phyloP scores from a whole-genome alignment of 2,329 filamentous ascomycete species.

The Colletotrichum phormii region DNA sequence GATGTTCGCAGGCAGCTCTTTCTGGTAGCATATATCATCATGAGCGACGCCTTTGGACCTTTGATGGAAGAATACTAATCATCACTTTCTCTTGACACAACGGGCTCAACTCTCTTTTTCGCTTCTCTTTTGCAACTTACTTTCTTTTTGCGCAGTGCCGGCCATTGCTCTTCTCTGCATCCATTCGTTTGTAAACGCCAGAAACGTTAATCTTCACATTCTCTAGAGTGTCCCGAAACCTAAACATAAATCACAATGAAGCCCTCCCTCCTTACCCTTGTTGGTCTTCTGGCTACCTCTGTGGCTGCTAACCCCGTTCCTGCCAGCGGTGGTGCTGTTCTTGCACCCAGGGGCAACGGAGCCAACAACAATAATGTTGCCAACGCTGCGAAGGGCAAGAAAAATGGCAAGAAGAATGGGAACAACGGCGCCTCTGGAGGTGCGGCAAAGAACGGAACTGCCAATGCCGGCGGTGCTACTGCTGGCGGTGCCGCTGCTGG shows the following conservation, averaged over 20 bases:
- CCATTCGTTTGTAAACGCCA: constrained; percentile 16
- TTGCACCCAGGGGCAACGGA: background rate
- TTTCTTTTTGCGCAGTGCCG: constrained; percentile 31
- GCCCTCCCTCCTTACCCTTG: constrained; percentile 18
- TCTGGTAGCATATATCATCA: constrained; percentile 7
- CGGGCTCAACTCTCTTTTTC: constrained; percentile 8
- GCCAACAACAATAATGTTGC: background rate
- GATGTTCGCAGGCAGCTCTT: background rate
- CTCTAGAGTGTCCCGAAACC: background rate
- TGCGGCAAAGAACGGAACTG: constrained; percentile 15
- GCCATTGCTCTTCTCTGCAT: constrained; percentile 30
- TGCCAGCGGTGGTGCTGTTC: background rate
- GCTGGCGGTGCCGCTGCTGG: too few species aligned
- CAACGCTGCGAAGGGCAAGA: too few species aligned
- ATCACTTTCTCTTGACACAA: constrained; percentile 2
- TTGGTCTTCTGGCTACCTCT: constrained; percentile 20
- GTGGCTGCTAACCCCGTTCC: constrained; percentile 28
- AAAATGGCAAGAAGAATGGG: background rate
- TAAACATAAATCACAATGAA: constrained; percentile 17
- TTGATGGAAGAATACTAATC: background rate
- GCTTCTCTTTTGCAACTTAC: background rate
- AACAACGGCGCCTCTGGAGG: constrained; percentile 2
- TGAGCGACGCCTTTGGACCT: background rate
- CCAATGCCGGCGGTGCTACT: constrained; percentile 15
- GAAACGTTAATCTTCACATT: background rate